phyloP scores from a whole-genome alignment of 768 basidiomycete genomes.

The Mycena latifolia region DNA sequence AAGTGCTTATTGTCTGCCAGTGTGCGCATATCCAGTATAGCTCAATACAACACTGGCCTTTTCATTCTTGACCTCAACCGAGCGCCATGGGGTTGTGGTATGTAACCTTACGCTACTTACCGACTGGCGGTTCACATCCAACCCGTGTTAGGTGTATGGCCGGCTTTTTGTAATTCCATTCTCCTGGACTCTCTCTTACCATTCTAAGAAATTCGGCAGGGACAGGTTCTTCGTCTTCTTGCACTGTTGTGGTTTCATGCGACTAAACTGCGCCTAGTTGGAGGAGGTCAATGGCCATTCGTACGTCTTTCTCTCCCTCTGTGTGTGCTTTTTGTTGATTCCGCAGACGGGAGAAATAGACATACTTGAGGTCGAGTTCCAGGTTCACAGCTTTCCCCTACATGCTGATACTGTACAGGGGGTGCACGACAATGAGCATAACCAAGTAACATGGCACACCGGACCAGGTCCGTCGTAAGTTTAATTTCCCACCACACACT shows the following conservation, averaged over 20 bases:
- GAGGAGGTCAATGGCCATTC: conserved; percentile 70
- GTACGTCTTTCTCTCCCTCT: conserved; percentile 53
- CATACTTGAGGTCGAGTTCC: conserved; percentile 67
- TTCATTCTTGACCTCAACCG: conserved; percentile 87
- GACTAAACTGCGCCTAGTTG: conserved; percentile 49
- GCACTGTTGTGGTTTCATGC: neutral
- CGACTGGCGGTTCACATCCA: conserved; percentile 11
- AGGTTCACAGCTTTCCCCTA: neutral
- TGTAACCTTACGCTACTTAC: conserved; percentile 36
- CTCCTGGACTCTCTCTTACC: neutral
- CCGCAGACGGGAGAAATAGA: conserved; percentile 63
- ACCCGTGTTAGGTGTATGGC: conserved; percentile 74
- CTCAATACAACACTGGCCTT: conserved; percentile 79
- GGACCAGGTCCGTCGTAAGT: conserved; percentile 60
- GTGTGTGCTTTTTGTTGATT: conserved; percentile 20
- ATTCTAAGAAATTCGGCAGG: conserved; percentile 17
- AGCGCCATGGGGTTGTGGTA: conserved; percentile 93
- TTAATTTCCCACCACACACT: neutral
- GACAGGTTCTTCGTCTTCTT: conserved; percentile 28
- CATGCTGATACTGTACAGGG: conserved; percentile 49
- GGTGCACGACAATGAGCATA: conserved; percentile 87
- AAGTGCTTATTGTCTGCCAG: conserved; percentile 51
- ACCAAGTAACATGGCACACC: conserved; percentile 88
- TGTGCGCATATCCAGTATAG: conserved; percentile 80
- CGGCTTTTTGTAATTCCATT: conserved; percentile 75